Evolutionary conservation across 1,139 yeast genomes (phyloP), one percentile per base, ranked within the genome.

Genomic region (Pichia sp.): DNA sequence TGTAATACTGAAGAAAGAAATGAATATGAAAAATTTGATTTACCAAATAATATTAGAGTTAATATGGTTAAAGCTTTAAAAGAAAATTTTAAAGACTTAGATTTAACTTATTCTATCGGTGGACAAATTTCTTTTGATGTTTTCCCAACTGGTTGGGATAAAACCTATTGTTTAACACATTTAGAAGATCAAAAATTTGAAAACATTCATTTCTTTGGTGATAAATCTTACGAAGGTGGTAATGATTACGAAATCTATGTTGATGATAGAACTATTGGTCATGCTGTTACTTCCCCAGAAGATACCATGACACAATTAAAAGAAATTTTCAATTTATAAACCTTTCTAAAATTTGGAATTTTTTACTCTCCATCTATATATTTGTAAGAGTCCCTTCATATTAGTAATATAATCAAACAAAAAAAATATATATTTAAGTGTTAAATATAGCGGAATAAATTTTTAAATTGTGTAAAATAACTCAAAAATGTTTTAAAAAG

Each of bases 91-190:
- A 68, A 92, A 49, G 94, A 90, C 67, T 74, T 72, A 60, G 86
- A 83, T 43, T 78, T 92, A 65, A 90, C 97, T 56, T 94, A 85
- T 77, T 92, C 98, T 48, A 92, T 92, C 58, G 98, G 97, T 67
- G 99, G 99, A 58, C 97, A 92, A 76, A 92, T 92, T 67, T 92
- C 98, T 40, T 92, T 92, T 63, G 99, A 92, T 63, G 98, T 92
- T 55, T 92, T 92, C 90, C 99, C 99, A 71, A 86, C 96, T 54
- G 99, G 99, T 62, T 92, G 99, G 99, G 98, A 92, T 70, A 92
- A 94, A 80, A 94, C 98, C 52, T 94, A 90, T 73, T 87, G 96
- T 70, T 80, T 94, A 64, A 89, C 82, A 69, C 98, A 90, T 70
- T 90, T 92, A 59, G 89, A 71, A 60, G 69, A 74, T 52, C 97